A percentile compares a stretch with the other conserved stretches of the same genome.
phyloP scores from a whole-genome alignment of 352 stramenopile genomes.

The Phytophthora meadii region DNA sequence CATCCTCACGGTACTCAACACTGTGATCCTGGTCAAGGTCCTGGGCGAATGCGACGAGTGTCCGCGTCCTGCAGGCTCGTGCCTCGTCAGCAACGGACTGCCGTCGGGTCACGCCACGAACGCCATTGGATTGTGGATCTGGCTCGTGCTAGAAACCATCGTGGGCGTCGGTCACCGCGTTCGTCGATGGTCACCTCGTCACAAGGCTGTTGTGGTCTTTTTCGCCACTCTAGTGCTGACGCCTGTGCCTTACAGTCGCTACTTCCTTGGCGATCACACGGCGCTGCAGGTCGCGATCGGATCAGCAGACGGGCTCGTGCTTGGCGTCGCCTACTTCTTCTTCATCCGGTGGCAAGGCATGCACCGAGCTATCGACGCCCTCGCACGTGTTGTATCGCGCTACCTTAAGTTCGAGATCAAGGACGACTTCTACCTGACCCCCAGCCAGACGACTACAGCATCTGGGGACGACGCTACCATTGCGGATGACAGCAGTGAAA shows the following conservation, averaged over 20 bases:
- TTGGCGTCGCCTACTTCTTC: constrained; percentile 49
- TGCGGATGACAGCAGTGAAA: constrained; percentile 42
- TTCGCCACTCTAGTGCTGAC: constrained; percentile 32
- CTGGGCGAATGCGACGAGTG: constrained; percentile 48
- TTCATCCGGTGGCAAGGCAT: constrained; percentile 42
- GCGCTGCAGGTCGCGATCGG: constrained; percentile 43
- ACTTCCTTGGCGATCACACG: constrained; percentile 58
- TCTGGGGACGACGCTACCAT: constrained; percentile 26
- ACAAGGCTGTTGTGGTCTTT: constrained; percentile 21
- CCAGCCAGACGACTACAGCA: constrained; percentile 10
- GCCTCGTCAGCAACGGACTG: constrained; percentile 48
- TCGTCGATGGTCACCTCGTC: constrained; percentile 27
- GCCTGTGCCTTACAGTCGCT: constrained; percentile 54
- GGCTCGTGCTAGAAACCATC: constrained; percentile 46
- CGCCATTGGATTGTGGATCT: constrained; percentile 48
- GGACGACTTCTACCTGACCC: constrained; percentile 50
- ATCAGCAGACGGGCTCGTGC: constrained; percentile 36
- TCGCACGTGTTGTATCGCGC: constrained; percentile 26
- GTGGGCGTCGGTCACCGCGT: constrained; percentile 35
- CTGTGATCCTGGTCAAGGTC: constrained; percentile 44
- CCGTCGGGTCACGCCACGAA: constrained; percentile 58
- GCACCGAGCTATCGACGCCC: constrained; percentile 27
- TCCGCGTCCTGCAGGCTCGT: constrained; percentile 43
- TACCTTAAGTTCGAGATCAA: constrained; percentile 40
- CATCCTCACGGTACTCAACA: constrained; percentile 49